A percentile compares a stretch with the other conserved stretches of the same genome.
phyloP scores from a whole-genome alignment of 202 grass and related monocot genomes.

The Brachypodium distachyon region DNA sequence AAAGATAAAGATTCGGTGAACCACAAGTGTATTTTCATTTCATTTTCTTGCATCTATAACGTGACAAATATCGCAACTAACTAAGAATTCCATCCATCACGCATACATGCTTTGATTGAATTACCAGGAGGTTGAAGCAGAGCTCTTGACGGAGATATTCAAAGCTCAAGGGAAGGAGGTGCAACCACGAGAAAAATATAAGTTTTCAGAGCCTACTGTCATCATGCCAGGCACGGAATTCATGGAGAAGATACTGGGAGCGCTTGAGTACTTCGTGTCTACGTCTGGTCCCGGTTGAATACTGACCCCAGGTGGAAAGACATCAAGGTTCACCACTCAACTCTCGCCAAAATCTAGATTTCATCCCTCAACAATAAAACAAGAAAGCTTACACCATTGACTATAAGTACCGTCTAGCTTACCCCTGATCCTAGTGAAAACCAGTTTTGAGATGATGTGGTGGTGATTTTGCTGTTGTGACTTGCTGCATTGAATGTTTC shows the following conservation, averaged over 20 bases:
- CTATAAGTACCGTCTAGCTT: not conserved
- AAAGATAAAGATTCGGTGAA: constrained; percentile 3
- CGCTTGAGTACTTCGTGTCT: constrained; percentile 43
- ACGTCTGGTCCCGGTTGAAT: constrained; percentile 31
- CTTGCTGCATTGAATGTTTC: too few relatives aligned
- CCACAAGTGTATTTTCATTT: not conserved
- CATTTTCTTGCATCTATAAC: not conserved
- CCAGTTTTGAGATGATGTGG: not conserved
- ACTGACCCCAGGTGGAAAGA: constrained; percentile 30
- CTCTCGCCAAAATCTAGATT: not conserved
- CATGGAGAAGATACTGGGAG: constrained; percentile 49
- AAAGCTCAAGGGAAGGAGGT: constrained; percentile 13
- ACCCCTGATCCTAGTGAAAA: not conserved
- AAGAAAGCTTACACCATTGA: not conserved
- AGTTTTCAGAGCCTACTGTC: constrained; percentile 30
- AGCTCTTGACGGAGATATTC: constrained; percentile 6
- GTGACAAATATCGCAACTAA: not conserved
- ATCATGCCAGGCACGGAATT: constrained; percentile 56
- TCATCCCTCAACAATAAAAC: not conserved
- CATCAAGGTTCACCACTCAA: constrained; percentile 35
- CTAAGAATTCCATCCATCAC: not conserved
- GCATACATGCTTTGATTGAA: not conserved
- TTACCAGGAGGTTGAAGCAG: constrained; percentile 29
- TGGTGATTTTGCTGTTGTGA: too few relatives aligned
- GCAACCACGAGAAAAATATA: not conserved